A percentile compares a stretch with the other conserved stretches of the same genome.
Evolutionary conservation across 1,284 basidiomycete species (phyloP).

Genomic region (Malassezia globosa): DNA sequence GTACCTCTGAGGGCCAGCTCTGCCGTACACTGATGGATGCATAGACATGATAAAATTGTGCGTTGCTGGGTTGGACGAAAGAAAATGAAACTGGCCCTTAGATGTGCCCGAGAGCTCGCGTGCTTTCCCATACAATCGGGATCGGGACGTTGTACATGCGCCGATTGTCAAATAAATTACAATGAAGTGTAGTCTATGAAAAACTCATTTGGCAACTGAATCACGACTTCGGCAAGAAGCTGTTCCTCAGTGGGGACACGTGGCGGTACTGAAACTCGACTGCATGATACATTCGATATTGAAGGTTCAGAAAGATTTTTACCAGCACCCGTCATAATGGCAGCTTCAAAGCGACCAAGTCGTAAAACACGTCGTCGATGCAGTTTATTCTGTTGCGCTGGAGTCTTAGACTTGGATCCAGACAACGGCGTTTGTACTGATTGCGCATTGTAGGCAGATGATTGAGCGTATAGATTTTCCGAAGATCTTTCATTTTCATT

Average conservation of each 20-base stretch:
- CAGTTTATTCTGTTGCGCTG: not conserved
- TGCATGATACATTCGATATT: not conserved
- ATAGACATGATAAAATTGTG: not conserved
- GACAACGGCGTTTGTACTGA: too few relatives aligned
- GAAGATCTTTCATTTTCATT: too few relatives aligned
- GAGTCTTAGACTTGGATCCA: too few relatives aligned
- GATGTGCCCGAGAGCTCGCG: too few relatives aligned
- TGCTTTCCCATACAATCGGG: too few relatives aligned
- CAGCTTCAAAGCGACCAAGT: conserved; percentile 9
- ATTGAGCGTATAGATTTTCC: too few relatives aligned
- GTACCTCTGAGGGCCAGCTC: conserved; percentile 13
- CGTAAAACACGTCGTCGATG: not conserved
- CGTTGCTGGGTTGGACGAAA: not conserved
- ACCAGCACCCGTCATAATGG: conserved; percentile 4
- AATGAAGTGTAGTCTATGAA: conserved; percentile 13
- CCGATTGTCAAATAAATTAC: not conserved
- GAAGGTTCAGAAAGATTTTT: not conserved
- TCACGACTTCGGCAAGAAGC: not conserved
- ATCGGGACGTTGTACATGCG: too few relatives aligned
- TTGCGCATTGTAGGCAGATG: too few relatives aligned
- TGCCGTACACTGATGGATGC: not conserved
- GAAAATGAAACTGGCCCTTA: too few relatives aligned
- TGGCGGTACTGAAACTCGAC: not conserved
- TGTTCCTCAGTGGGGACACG: not conserved
- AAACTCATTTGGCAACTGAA: not conserved